phyloP scores from a whole-genome alignment of 1,284 basidiomycete species.

The Coniophora puteana region DNA sequence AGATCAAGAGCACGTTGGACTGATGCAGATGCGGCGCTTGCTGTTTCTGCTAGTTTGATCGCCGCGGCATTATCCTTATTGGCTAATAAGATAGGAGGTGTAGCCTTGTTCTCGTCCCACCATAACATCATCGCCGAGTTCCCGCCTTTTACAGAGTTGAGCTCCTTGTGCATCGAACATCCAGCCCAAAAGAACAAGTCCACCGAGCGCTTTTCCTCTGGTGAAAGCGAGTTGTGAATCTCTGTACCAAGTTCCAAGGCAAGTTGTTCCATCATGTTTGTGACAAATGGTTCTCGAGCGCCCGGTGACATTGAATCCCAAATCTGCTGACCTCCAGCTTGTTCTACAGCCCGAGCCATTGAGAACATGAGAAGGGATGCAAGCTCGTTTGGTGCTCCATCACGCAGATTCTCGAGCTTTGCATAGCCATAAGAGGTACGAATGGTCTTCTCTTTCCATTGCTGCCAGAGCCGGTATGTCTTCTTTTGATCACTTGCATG shows the following conservation, averaged over 20 bases:
- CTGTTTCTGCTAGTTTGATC: slow-evolving; percentile 1
- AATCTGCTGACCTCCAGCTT: neutral
- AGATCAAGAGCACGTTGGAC: slow-evolving; percentile 14
- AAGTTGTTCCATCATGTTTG: slow-evolving; percentile 1
- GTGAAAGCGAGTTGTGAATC: slow-evolving; percentile 8
- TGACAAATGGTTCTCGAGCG: neutral
- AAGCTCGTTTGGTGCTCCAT: neutral
- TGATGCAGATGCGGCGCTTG: slow-evolving; percentile 6
- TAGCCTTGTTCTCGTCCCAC: slow-evolving; percentile 15
- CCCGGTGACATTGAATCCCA: neutral
- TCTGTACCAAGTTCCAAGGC: slow-evolving; percentile 1
- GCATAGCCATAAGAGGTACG: neutral
- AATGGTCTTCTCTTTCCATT: slow-evolving; percentile 1
- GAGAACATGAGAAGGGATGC: neutral
- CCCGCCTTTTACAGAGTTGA: slow-evolving; percentile 29
- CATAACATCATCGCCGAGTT: slow-evolving; percentile 14
- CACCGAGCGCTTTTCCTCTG: slow-evolving; percentile 11
- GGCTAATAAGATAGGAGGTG: slow-evolving; percentile 18
- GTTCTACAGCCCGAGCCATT: neutral
- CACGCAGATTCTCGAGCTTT: neutral
- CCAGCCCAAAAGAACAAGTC: slow-evolving; percentile 26
- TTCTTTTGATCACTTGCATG: slow-evolving; percentile 17
- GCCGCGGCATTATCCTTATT: slow-evolving; percentile 29
- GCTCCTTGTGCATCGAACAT: slow-evolving; percentile 36
- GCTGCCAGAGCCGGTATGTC: slow-evolving; percentile 3